Conservation (phyloP, 1,284 basidiomycete genomes). For the Cutaneotrichosporon arboriforme region DNA sequence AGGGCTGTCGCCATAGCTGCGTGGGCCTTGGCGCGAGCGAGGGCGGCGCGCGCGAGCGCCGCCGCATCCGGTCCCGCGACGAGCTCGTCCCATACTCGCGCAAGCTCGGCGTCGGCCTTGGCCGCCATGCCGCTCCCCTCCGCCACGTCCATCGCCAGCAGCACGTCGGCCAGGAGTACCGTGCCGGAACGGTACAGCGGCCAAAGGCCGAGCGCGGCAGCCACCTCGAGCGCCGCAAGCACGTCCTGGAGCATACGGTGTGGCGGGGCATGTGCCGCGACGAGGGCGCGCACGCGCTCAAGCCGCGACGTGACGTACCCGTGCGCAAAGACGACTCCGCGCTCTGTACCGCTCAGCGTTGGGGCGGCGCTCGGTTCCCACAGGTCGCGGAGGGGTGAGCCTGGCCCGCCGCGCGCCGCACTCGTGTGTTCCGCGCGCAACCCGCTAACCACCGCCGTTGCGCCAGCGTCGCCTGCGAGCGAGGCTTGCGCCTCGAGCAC, state of each 20-base stretch:
- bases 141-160: constrained; percentile 31
- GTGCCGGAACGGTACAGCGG: constrained; percentile 29
- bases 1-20: constrained; percentile 11
- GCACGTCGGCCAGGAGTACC: constrained; percentile 30
- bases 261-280: constrained; percentile 20
- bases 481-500: constrained; percentile 26
- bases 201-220: constrained; percentile 34
- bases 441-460: constrained; percentile 17
- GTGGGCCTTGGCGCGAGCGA: constrained; percentile 34
- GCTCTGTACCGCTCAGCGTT: not conserved
- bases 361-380: constrained; percentile 13
- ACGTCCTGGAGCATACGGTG: constrained; percentile 34
- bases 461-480: constrained; percentile 20
- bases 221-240: constrained; percentile 29
- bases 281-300: constrained; percentile 22
- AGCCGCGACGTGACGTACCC: constrained; percentile 22
- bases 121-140: constrained; percentile 19
- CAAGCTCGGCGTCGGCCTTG: constrained; percentile 26
- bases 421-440: constrained; percentile 12
- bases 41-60: constrained; percentile 20
- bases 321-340: constrained; percentile 23
- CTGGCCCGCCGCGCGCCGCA: constrained; percentile 19
- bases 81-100: constrained; percentile 19
- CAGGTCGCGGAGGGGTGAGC: constrained; percentile 20
- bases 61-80: constrained; percentile 17